Evolutionary conservation across 148 eudicot genomes (phyloP).

Genomic region (Silene uniflora): DNA sequence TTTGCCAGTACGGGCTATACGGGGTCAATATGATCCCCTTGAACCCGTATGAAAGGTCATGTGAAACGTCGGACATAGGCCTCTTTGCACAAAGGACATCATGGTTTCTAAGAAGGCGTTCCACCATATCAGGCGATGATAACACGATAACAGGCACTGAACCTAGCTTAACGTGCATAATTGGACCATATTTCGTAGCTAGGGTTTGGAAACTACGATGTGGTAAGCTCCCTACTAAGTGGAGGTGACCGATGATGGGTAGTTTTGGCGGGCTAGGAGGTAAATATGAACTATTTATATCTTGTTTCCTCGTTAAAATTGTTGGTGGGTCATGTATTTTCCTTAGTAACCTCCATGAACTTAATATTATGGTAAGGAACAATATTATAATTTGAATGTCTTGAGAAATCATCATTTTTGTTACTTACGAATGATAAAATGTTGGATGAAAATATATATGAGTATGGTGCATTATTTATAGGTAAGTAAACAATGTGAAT

Average conservation of each 20-base stretch:
- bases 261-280: slow-evolving; percentile 41
- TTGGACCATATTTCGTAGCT: too few relatives aligned
- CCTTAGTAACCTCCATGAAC: background rate
- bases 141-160: slow-evolving; percentile 11
- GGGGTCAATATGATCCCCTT: slow-evolving; percentile 20
- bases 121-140: slow-evolving; percentile 16
- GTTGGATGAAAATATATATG: too few relatives aligned
- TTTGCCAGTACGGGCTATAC: slow-evolving; percentile 11
- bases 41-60: slow-evolving; percentile 14
- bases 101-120: slow-evolving; percentile 9
- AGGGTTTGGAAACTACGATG: too few relatives aligned
- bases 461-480: too few relatives aligned
- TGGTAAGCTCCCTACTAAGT: slow-evolving; percentile 7
- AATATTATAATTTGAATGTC: background rate
- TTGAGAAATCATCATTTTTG: too few relatives aligned
- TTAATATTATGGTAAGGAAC: background rate
- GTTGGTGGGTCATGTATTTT: background rate
- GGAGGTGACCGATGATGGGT: slow-evolving; percentile 37
- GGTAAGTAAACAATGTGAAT: too few relatives aligned
- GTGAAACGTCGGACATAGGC: slow-evolving; percentile 16
- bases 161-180: too few relatives aligned
- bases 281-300: background rate
- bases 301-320: background rate
- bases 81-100: slow-evolving; percentile 12
- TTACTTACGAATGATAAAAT: too few relatives aligned